Evolutionary conservation across 371 early-diverging fungal species (phyloP), one percentile per base, ranked within the genome.

Genomic region (Apophysomyces elegans): DNA sequence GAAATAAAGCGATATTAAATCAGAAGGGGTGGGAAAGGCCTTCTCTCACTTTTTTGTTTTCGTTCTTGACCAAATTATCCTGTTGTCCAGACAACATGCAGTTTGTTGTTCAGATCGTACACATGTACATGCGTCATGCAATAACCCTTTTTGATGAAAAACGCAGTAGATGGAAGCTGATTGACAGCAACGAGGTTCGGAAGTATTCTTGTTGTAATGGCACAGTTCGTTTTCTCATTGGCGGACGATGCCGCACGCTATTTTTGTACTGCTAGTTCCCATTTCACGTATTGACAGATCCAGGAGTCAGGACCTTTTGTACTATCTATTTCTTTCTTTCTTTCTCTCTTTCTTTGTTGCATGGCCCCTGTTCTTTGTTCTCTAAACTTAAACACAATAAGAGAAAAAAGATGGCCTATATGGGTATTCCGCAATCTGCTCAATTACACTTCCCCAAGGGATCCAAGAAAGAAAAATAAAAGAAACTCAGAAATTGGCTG

Each of bases 61-160:
- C 54, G 16, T 47, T 18, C 4, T 47, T 50, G 54, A 50, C 54
- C 11, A 21, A 50, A 9, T 11, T 21, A 21, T 50, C 21, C 13
- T 50, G n/a, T 50, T 50, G 54, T 50, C 21, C 21, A 18, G 9
- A 21, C 16, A 21, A 26, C 6, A 50, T 50, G 54, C 54, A 50
- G 21, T 21, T 50, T 50, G 54, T 50, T 50, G 54, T 50, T 50
- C 54, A 50, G 21, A 18, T 21, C 21, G 21, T 18, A 50, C 54
- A 50, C 54, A 50, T 50, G 54, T 50, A 26, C 54, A 50, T 50
- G 54, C 54, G 54, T 50, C 54, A 50, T 50, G 54, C 54, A 50
- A 50, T 11, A 9, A 50, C 54, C 54, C 21, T 50, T 50, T 26
- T 21, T 26, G 41, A 13, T 50, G 54, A 5, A 50, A 26, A 50